Evolutionary conservation across 441 rosid species (phyloP), one percentile per base, ranked within the genome.

Genomic region (Populus hybrid): DNA sequence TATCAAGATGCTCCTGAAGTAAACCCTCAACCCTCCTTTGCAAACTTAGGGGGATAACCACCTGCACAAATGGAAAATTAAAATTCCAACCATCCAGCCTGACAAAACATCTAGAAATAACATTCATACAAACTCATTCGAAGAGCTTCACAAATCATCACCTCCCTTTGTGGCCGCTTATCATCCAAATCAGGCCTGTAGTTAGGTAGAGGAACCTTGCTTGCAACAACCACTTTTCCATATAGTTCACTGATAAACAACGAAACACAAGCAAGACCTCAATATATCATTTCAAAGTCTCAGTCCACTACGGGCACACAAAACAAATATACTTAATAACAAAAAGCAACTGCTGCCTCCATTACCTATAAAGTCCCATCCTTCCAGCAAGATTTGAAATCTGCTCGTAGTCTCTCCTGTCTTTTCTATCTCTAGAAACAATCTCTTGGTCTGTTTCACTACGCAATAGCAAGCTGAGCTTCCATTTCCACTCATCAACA

Each of bases 121-220:
- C 2, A 74, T 33, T 67, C 63, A 74, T 53, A 53, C 63, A n/a
- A 71, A 72, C 35, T 67, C 65, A 56, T 33, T 67, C 24, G 36
- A 78, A 53, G 20, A 45, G 56, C 56, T 71, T 76, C 71, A 38
- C 70, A 84, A 68, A 56, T 7, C 40, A 72, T 80, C 84, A 96
- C 98, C 99, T 96, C 99, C 74, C 99, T 90, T 68, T 96, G 99
- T 73, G 99, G 99, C 85, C 99, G 88, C 90, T 88, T 94, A 82
- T 96, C 98, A 89, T 96, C 99, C 86, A 96, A 89, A 86, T 96
- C 99, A 4, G 98, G 99, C 81, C 99, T 74, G 84, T 96, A 96
- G 82, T 96, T 94, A 11, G 99, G 97, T 80, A 96, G 97, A 76
- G 98, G 98, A 85, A 88, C 90, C 87, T 93, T 96, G 89, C 99